Evolutionary conservation across 345 rosid species (phyloP).

Genomic region (Populus davidiana): DNA sequence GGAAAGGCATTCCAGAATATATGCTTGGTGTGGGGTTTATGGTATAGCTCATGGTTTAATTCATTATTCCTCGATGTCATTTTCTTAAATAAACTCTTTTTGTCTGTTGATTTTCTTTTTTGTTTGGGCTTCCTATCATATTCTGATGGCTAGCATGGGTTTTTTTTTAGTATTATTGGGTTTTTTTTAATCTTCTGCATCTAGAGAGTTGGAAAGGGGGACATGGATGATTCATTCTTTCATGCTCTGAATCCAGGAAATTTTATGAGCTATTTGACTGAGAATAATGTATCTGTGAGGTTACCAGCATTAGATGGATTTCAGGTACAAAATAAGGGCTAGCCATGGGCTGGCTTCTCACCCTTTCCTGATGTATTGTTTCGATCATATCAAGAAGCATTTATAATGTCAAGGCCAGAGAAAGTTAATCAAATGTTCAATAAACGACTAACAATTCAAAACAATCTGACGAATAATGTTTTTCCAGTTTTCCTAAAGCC

Average conservation of each 20-base stretch:
- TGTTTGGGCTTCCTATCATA: not conserved
- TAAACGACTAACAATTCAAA: not conserved
- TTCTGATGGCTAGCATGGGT: not conserved
- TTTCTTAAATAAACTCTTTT: not conserved
- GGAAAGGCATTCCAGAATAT: not conserved
- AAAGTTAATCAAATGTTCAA: not conserved
- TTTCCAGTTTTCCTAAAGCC: not conserved
- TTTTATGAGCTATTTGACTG: not conserved
- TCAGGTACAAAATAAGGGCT: slow-evolving; percentile 11
- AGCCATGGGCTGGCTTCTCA: not conserved
- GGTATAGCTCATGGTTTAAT: slow-evolving; percentile 1
- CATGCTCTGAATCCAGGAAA: not conserved
- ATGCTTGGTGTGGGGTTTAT: slow-evolving; percentile 10
- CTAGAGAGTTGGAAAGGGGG: not conserved
- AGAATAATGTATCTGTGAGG: not conserved
- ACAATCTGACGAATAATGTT: not conserved
- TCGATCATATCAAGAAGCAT: not conserved
- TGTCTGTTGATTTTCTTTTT: not conserved
- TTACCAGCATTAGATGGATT: not conserved
- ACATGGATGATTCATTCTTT: not conserved
- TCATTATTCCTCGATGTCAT: not conserved
- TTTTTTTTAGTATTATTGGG: not conserved
- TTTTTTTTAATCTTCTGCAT: not conserved
- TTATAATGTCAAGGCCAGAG: no score
- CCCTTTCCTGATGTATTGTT: not conserved